A percentile compares a stretch with the other conserved stretches of the same genome.
Evolutionary conservation across 257 asterid species (phyloP).

Genomic region (Parsonsia alboflavescens): DNA sequence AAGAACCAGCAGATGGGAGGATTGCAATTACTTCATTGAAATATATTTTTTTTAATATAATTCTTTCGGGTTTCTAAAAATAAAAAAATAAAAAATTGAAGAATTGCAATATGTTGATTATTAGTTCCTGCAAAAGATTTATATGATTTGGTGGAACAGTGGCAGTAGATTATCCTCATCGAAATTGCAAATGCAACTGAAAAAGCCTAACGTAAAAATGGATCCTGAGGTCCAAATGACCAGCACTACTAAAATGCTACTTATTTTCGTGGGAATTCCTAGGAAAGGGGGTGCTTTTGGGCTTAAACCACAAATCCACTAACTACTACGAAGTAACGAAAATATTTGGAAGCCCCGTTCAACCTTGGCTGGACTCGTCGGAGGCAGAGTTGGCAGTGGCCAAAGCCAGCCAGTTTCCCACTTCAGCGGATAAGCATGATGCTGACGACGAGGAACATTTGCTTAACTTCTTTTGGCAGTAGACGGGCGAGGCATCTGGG

Average conservation of each 20-base stretch:
- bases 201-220: not conserved
- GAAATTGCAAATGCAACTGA: not conserved
- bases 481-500: constrained; percentile 9
- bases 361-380: constrained; percentile 40
- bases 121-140: not conserved
- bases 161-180: not conserved
- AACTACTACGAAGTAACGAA: not conserved
- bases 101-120: not conserved
- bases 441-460: constrained; percentile 35
- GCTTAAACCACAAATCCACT: not conserved
- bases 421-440: constrained; percentile 32
- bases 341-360: not conserved
- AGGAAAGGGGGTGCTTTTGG: not conserved
- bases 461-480: constrained; percentile 21
- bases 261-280: no score
- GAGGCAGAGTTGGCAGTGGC: constrained; percentile 45
- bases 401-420: constrained; percentile 60
- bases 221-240: not conserved
- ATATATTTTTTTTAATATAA: no score
- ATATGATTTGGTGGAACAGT: not conserved
- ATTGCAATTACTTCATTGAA: no score
- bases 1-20: no score
- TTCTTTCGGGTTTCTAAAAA: no score
- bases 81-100: no score
- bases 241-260: no score